Evolutionary conservation across 495 filamentous ascomycete species (phyloP).

Genomic region (Talaromyces proteolyticus): DNA sequence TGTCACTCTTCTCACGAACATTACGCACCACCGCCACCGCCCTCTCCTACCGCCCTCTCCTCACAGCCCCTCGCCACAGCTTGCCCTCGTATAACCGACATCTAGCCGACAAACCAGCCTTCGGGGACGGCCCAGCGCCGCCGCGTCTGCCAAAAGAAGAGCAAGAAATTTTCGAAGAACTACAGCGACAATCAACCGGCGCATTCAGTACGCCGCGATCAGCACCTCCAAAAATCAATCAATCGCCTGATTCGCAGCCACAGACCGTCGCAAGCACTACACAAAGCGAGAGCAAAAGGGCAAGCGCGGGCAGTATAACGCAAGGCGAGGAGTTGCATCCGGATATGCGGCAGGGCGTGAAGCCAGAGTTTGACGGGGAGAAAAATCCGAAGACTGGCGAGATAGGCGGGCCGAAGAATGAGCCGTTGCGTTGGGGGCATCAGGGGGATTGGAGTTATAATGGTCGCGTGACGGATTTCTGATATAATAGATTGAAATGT

Average conservation of each 20-base stretch:
- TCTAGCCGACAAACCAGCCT: constrained; percentile 17
- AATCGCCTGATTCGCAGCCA: constrained; percentile 31
- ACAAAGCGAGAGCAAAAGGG: constrained; percentile 34
- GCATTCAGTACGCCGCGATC: constrained; percentile 62
- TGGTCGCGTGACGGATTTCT: constrained; percentile 94
- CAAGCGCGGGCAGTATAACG: no score
- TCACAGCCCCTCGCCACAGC: constrained; percentile 10
- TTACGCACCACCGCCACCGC: constrained; percentile 12
- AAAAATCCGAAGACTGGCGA: constrained; percentile 94
- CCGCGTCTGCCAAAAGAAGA: constrained; percentile 81
- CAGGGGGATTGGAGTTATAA: constrained; percentile 92
- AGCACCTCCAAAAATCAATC: constrained; percentile 33
- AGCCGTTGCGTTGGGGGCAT: constrained; percentile 82
- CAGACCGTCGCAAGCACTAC: constrained; percentile 5
- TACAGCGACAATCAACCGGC: constrained; percentile 67
- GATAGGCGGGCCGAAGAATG: constrained; percentile 94
- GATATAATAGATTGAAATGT: no score
- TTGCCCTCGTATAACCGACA: constrained; percentile 23
- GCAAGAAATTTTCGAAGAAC: constrained; percentile 87
- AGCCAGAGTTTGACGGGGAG: constrained; percentile 92
- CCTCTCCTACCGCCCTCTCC: constrained; percentile 12
- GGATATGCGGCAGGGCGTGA: constrained; percentile 62
- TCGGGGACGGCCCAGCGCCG: constrained; percentile 58
- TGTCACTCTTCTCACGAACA: background rate
- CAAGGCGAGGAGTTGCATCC: constrained; percentile 67